Base-by-base conservation (phyloP, 805 yeast species). In the Zygotorulaspora chibaensis region DNA sequence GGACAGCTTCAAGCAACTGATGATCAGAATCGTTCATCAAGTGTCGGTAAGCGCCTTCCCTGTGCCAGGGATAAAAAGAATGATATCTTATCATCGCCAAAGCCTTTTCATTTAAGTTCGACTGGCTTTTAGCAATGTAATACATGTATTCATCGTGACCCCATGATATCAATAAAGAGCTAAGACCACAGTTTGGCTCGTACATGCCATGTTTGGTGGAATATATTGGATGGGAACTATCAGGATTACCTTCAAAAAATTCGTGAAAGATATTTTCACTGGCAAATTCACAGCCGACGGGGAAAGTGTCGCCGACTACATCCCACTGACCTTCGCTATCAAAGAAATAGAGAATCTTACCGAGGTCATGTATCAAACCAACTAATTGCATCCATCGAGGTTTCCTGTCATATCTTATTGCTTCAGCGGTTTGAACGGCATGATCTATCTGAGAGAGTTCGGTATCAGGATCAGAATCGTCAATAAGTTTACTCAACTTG, bases 101-200 rank as follows among this genome's bases (percentile, higher is more conserved):
- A 0, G 77, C 88, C 58, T 81, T 84, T 7, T 73, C 75, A 2
- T 87, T 87, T 38, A 83, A 65, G 1, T 73, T 76, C 11, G 85
- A 80, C 56, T 80, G 83, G 46, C 72, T 70, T 59, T 80, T 82
- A 10, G 86, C 86, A 27, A 83, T 68, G 56, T 82, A 86, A 53
- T 81, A 83, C 85, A 83, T 81, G 63, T 83, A 83, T 58, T 83
- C 89, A 60, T 83, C 89, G 56, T 83, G 89, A 4, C 89, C 89
- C 88, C 87, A 83, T 45, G 85, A 79, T 35, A 83, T 62, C 84
- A 83, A 80, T 23, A 83, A 85, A 34, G 79, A 78, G 47, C 79
- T 84, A 29, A 83, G 61, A 0, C 89, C 89, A 61, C 87, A 81
- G 48, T 77, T 71, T 31, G 74, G 76, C 26, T 77, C 73, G 58